phyloP scores from a whole-genome alignment of 345 rosid genomes.

The Pistacia atlantica region DNA sequence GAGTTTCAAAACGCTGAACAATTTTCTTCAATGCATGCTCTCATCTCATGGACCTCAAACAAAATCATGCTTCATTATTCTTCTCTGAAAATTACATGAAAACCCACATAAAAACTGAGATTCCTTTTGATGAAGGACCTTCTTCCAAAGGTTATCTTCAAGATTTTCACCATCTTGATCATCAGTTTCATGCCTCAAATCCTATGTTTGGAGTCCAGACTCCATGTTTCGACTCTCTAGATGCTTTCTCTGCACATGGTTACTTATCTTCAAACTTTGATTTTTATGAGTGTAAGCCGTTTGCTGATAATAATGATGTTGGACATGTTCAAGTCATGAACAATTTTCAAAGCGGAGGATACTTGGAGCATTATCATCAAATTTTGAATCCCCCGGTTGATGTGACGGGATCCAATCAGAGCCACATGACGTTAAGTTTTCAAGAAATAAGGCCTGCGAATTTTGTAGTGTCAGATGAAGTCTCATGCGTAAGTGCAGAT shows the following conservation, averaged over 20 bases:
- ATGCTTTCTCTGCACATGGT: slow-evolving; percentile 39
- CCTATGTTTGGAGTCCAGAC: slow-evolving; percentile 42
- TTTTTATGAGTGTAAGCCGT: slow-evolving; percentile 61
- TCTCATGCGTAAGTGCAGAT: slow-evolving; percentile 48
- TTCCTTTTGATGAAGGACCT: slow-evolving; percentile 33
- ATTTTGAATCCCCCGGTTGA: slow-evolving; percentile 22
- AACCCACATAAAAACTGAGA: slow-evolving; percentile 39
- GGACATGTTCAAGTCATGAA: slow-evolving; percentile 51
- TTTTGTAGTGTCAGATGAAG: slow-evolving; percentile 58
- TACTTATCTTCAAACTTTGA: slow-evolving; percentile 39
- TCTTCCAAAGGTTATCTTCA: slow-evolving; percentile 46
- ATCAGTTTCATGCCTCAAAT: slow-evolving; percentile 46
- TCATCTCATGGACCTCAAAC: slow-evolving; percentile 25
- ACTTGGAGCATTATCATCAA: slow-evolving; percentile 15
- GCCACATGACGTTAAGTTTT: slow-evolving; percentile 35
- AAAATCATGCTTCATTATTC: slow-evolving; percentile 23
- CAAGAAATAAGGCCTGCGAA: slow-evolving; percentile 47
- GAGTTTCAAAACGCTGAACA: slow-evolving; percentile 7
- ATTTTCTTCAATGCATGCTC: not conserved
- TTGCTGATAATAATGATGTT: slow-evolving; percentile 23
- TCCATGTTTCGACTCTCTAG: slow-evolving; percentile 46
- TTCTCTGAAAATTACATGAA: slow-evolving; percentile 23
- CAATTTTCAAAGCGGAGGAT: slow-evolving; percentile 44
- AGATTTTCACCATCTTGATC: slow-evolving; percentile 59
- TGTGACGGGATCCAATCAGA: slow-evolving; percentile 35